A percentile compares a stretch with the other conserved stretches of the same genome.
Conservation (phyloP, 2,329 filamentous ascomycete species). For the Teratosphaeria nubilosa region DNA sequence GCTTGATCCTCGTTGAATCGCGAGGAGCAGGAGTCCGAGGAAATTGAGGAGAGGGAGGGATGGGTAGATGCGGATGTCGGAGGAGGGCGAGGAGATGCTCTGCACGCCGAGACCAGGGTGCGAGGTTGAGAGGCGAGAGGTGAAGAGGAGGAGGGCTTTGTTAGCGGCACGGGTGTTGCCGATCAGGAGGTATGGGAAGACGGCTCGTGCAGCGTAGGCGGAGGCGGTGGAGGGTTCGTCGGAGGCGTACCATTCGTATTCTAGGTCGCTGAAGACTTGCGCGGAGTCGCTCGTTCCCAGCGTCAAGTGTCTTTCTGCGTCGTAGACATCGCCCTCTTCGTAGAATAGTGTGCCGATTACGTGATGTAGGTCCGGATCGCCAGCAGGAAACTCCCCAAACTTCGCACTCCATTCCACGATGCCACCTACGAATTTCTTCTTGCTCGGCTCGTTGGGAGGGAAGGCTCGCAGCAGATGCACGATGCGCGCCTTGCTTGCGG, state of each 20-base stretch:
- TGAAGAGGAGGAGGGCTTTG: slow-evolving; percentile 68
- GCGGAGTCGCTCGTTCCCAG: slow-evolving; percentile 84
- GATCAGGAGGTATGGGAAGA: slow-evolving; percentile 82
- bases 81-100: slow-evolving; percentile 63
- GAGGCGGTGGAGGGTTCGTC: slow-evolving; percentile 82
- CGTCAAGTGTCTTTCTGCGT: slow-evolving; percentile 81
- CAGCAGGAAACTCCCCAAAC: slow-evolving; percentile 76
- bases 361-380: slow-evolving; percentile 90
- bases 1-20: slow-evolving; percentile 66
- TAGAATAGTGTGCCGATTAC: slow-evolving; percentile 79
- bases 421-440: slow-evolving; percentile 85
- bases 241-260: slow-evolving; percentile 88
- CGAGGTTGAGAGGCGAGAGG: slow-evolving; percentile 50
- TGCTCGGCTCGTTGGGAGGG: slow-evolving; percentile 70
- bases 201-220: slow-evolving; percentile 72
- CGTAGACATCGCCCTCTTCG: slow-evolving; percentile 86
- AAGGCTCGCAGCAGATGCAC: slow-evolving; percentile 74
- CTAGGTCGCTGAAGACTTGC: slow-evolving; percentile 66
- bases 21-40: slow-evolving; percentile 70
- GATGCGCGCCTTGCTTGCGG: slow-evolving; percentile 61
- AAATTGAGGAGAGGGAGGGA: slow-evolving; percentile 93
- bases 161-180: slow-evolving; percentile 88
- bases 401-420: slow-evolving; percentile 83
- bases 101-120: slow-evolving; percentile 61
- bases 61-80: slow-evolving; percentile 71